A percentile compares a stretch with the other conserved stretches of the same genome.
These are phyloP conservation scores for Bipolaris oryzae DNA, from an alignment of 2,329 filamentous ascomycete species.

Conservation along the genomic window DNA sequence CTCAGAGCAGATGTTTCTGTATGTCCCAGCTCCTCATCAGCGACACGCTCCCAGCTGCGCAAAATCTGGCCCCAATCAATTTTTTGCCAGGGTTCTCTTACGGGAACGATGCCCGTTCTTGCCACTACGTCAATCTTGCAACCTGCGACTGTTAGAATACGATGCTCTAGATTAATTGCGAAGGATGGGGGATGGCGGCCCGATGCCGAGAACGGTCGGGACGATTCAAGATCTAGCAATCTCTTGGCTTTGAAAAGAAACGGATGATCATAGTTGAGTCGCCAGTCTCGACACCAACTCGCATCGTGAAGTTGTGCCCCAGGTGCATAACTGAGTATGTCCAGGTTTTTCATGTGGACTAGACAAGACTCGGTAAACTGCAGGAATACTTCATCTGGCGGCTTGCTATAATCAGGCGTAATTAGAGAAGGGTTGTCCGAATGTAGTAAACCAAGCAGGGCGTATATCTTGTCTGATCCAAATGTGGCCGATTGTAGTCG, in stretches of 20 bases:
- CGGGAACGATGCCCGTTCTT: background rate
- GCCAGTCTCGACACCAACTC: constrained; percentile 17
- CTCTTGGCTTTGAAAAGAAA: background rate
- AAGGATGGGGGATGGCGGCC: background rate
- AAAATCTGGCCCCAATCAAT: background rate
- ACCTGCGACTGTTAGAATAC: background rate
- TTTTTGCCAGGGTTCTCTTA: no score
- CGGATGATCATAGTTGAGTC: background rate
- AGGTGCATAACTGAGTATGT: constrained; percentile 1
- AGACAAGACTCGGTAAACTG: constrained; percentile 11
- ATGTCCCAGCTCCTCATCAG: background rate
- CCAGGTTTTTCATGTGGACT: background rate
- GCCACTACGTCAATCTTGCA: background rate
- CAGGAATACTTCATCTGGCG: constrained; percentile 6
- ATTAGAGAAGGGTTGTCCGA: constrained; percentile 3
- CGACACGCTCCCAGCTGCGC: background rate
- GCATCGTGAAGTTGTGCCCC: background rate
- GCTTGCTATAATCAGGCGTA: constrained; percentile 6
- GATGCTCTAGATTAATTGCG: background rate
- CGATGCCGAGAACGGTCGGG: background rate
- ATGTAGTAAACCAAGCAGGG: constrained; percentile 9
- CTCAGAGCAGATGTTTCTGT: background rate
- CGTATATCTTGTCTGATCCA: constrained; percentile 15
- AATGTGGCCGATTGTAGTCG: constrained; percentile 11
- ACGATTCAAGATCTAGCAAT: background rate